These are phyloP conservation scores for Anthracocystis walkeri DNA, from an alignment of 1,284 basidiomycete genomes.

Conservation along the genomic window DNA sequence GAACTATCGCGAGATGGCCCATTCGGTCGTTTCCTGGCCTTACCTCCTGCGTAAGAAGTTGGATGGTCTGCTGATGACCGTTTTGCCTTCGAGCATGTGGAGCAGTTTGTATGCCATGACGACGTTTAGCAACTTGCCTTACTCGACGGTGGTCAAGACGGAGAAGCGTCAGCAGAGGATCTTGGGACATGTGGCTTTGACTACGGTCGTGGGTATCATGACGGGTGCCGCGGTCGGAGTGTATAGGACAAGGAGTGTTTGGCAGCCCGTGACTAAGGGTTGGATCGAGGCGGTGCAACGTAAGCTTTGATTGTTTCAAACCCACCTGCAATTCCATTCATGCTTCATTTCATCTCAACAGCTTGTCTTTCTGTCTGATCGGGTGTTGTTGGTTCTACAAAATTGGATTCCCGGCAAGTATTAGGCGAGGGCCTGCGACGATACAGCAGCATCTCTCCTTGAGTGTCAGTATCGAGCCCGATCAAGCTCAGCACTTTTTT, in stretches of 20 bases:
- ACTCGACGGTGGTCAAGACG: constrained; percentile 78
- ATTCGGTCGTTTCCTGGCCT: constrained; percentile 83
- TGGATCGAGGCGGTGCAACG: constrained; percentile 26
- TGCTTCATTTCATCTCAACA: neutral
- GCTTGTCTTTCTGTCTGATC: no score
- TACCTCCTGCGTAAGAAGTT: constrained; percentile 85
- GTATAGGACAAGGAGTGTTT: constrained; percentile 28
- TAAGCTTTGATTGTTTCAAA: constrained; percentile 3
- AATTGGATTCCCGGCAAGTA: no score
- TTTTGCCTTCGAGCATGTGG: constrained; percentile 84
- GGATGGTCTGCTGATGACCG: constrained; percentile 75
- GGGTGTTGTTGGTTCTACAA: no score
- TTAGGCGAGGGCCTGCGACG: no score
- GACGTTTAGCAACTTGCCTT: constrained; percentile 94
- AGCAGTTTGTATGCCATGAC: constrained; percentile 95
- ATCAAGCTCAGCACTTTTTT: no score
- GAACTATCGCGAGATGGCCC: constrained; percentile 97
- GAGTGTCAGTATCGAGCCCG: no score
- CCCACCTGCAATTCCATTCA: neutral
- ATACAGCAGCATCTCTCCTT: no score
- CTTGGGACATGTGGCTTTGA: constrained; percentile 16
- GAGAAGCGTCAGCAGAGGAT: constrained; percentile 74
- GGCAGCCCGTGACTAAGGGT: constrained; percentile 26
- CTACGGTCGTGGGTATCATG: constrained; percentile 6
- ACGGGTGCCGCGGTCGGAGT: constrained; percentile 19